These are phyloP conservation scores for Allomyces javanicus DNA, from an alignment of 192 early-diverging fungal genomes.

Conservation along the genomic window DNA sequence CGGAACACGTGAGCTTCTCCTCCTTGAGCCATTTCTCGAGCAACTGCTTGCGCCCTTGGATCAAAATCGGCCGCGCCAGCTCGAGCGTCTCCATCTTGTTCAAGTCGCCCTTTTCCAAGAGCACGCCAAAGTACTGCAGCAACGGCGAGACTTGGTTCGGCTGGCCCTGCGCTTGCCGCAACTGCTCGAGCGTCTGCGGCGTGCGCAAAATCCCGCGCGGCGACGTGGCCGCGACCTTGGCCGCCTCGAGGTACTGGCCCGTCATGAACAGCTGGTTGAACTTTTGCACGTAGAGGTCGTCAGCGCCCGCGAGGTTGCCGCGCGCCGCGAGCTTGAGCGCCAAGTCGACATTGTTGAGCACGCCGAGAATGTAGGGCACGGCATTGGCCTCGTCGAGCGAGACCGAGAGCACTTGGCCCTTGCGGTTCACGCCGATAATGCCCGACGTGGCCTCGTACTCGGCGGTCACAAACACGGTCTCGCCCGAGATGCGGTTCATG, in stretches of 20 bases:
- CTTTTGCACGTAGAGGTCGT: conserved; percentile 73
- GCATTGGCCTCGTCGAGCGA: conserved; percentile 74
- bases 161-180: conserved; percentile 58
- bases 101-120: conserved; percentile 81
- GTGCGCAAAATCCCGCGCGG: conserved; percentile 91
- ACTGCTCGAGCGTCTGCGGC: conserved; percentile 78
- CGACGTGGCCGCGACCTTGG: conserved; percentile 86
- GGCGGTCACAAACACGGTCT: conserved; percentile 95
- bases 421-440: conserved; percentile 87
- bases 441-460: conserved; percentile 69
- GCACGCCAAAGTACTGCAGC: conserved; percentile 90
- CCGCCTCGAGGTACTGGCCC: conserved; percentile 68
- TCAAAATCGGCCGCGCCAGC: conserved; percentile 73
- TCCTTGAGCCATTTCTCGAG: conserved; percentile 98
- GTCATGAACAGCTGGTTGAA: conserved; percentile 67
- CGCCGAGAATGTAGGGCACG: conserved; percentile 75
- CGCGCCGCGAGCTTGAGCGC: conserved; percentile 78
- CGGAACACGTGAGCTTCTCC: conserved; percentile 94
- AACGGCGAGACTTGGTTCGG: conserved; percentile 76
- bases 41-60: conserved; percentile 74
- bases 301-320: conserved; percentile 77
- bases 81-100: conserved; percentile 92
- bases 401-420: conserved; percentile 89
- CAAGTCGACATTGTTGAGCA: conserved; percentile 65
- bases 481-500: conserved; percentile 92